These are phyloP conservation scores for Rhododendron ovatum DNA, from an alignment of 148 eudicot genomes.

Conservation along the genomic window DNA sequence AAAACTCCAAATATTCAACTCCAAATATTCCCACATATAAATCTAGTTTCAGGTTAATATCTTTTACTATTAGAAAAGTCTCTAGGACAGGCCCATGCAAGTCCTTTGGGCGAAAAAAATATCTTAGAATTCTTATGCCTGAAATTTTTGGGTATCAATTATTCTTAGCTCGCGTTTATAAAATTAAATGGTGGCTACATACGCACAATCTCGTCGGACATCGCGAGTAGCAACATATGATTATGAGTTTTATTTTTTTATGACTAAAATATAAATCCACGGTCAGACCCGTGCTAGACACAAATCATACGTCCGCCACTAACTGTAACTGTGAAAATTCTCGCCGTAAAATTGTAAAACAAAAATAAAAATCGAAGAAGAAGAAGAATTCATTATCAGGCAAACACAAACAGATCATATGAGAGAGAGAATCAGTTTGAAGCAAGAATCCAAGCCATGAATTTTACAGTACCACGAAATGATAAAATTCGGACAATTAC, in stretches of 20 bases:
- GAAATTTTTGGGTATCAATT: not conserved
- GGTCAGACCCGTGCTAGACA: not conserved
- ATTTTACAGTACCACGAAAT: not conserved
- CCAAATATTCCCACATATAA: not conserved
- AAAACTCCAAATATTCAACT: no score
- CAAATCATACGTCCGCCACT: not conserved
- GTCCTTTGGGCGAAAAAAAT: not conserved
- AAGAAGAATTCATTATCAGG: no score
- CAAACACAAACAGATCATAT: constrained; percentile 3
- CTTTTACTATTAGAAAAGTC: not conserved
- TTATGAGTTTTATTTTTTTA: no score
- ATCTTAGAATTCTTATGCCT: not conserved
- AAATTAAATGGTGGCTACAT: not conserved
- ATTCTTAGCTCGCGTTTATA: not conserved
- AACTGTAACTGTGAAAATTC: not conserved
- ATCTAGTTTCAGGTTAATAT: not conserved
- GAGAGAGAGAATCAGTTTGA: not conserved
- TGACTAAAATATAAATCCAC: not conserved
- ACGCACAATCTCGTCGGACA: not conserved
- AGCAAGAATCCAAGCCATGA: not conserved
- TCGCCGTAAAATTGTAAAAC: not conserved
- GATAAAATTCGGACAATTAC: not conserved
- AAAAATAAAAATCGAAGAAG: not conserved
- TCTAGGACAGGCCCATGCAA: not conserved
- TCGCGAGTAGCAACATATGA: not conserved